Conservation (phyloP, 768 basidiomycete species). For the Neoboletus brunneissimus region DNA sequence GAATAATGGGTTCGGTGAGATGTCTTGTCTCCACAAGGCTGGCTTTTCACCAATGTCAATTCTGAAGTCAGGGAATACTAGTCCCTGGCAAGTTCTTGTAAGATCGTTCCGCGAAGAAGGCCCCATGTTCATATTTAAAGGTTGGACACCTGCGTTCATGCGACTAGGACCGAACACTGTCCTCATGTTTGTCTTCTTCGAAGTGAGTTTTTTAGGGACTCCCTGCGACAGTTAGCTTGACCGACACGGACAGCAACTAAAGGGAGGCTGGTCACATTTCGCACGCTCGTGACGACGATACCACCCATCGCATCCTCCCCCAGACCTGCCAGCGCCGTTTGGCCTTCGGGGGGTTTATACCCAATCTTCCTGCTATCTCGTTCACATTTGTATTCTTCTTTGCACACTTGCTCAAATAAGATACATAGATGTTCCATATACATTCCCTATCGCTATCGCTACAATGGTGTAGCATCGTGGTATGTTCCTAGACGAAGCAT, state of each 20-base stretch:
- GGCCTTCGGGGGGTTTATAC: not conserved
- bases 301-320: not conserved
- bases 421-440: conserved; percentile 7
- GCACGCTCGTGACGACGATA: not conserved
- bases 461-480: conserved; percentile 2
- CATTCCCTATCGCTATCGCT: conserved; percentile 1
- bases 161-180: conserved; percentile 83
- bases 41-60: not conserved
- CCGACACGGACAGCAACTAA: conserved; percentile 56
- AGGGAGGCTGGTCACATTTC: conserved; percentile 49
- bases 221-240: conserved; percentile 6
- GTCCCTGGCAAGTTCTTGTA: conserved; percentile 50
- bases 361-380: not conserved
- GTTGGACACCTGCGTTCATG: conserved; percentile 87
- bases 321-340: not conserved
- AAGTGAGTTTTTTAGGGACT: conserved; percentile 43
- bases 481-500: conserved; percentile 8
- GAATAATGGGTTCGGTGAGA: conserved; percentile 73
- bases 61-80: conserved; percentile 48
- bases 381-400: conserved; percentile 5
- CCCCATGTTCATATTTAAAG: conserved; percentile 75
- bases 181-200: conserved; percentile 81
- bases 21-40: not conserved
- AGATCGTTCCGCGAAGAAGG: conserved; percentile 72
- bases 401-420: not conserved